Percentiles rank a stretch among this genome's conserved stretches.
These are phyloP conservation scores for Megacollybia platyphylla DNA, from an alignment of 1,284 basidiomycete species.

Conservation along the genomic window DNA sequence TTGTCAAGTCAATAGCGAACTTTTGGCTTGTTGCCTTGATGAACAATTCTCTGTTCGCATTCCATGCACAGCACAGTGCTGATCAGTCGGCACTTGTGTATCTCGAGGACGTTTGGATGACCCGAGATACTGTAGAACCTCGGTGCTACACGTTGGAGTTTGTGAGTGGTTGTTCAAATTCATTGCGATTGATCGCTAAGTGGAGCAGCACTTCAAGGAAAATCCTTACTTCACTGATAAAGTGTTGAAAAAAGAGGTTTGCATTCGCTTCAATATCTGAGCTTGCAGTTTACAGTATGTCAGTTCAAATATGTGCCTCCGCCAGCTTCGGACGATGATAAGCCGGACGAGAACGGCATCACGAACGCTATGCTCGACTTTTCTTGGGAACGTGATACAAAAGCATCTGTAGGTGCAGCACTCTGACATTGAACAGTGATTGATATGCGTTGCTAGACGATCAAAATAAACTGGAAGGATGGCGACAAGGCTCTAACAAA, in stretches of 20 bases:
- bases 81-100: conserved; percentile 66
- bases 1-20: conserved; percentile 52
- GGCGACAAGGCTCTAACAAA: conserved; percentile 65
- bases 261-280: no score
- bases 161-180: conserved; percentile 30
- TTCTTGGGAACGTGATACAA: conserved; percentile 62
- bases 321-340: conserved; percentile 36
- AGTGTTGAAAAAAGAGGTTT: conserved; percentile 55
- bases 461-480: conserved; percentile 74
- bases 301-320: conserved; percentile 54
- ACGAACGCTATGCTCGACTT: conserved; percentile 67
- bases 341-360: conserved; percentile 58
- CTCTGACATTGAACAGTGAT: conserved; percentile 1
- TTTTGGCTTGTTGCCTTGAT: conserved; percentile 74
- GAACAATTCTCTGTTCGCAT: conserved; percentile 48
- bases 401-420: conserved; percentile 38
- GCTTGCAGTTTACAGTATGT: no score
- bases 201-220: conserved; percentile 60
- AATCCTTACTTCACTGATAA: conserved; percentile 70
- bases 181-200: neutral
- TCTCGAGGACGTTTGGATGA: conserved; percentile 71
- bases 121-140: conserved; percentile 49
- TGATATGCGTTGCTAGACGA: conserved; percentile 24
- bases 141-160: conserved; percentile 72
- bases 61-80: conserved; percentile 52